These are phyloP conservation scores for Neurospora africana DNA, from an alignment of 495 filamentous ascomycete genomes.

Conservation along the genomic window DNA sequence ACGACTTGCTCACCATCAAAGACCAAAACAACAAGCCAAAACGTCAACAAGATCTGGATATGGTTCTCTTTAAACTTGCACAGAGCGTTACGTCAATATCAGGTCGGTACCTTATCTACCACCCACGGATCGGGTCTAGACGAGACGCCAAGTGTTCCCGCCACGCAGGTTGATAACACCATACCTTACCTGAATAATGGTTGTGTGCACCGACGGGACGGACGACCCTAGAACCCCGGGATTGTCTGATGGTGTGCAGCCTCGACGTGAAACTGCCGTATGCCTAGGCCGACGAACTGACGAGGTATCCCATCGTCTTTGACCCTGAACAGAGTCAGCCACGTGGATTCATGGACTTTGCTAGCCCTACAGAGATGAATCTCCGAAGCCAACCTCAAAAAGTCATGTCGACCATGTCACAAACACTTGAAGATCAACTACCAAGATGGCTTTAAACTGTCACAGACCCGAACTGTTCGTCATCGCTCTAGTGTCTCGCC, in stretches of 20 bases:
- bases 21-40: not conserved
- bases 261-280: not conserved
- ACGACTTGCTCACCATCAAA: not conserved
- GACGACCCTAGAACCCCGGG: not conserved
- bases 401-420: not conserved
- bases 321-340: not conserved
- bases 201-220: not conserved
- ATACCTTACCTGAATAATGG: rapidly evolving
- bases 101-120: not conserved
- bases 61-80: not conserved
- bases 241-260: not conserved
- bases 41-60: not conserved
- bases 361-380: not conserved
- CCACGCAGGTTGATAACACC: not conserved
- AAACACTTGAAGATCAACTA: not conserved
- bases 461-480: not conserved
- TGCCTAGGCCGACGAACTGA: not conserved
- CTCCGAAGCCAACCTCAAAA: not conserved
- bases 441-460: not conserved
- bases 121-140: not conserved
- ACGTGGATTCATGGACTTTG: not conserved
- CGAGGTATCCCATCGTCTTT: not conserved
- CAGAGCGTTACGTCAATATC: not conserved
- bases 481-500: not conserved
- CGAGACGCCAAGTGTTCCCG: not conserved